Conservation (phyloP, 768 basidiomycete species). For the Leucosporidium scottii region DNA sequence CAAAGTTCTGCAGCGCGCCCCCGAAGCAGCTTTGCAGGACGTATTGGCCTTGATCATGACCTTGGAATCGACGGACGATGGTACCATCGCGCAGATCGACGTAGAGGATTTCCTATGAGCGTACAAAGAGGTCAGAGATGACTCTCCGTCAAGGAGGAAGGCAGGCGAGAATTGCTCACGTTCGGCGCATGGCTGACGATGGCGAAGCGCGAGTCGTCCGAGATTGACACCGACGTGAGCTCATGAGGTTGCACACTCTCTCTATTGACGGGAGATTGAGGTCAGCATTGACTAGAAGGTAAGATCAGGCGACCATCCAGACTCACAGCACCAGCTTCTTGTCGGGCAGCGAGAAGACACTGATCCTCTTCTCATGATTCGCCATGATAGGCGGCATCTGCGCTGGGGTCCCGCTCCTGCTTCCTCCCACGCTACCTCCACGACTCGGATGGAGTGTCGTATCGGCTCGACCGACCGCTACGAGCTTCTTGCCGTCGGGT, state of each 20-base stretch:
- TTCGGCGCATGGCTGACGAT: slow-evolving; percentile 81
- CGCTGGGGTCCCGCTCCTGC: slow-evolving; percentile 20
- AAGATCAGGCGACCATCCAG: slow-evolving; percentile 5
- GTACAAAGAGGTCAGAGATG: background rate
- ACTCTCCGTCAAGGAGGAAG: slow-evolving; percentile 11
- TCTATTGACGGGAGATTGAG: background rate
- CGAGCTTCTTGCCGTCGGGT: slow-evolving; percentile 71
- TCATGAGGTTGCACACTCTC: slow-evolving; percentile 44
- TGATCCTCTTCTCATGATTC: slow-evolving; percentile 50
- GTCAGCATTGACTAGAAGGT: background rate
- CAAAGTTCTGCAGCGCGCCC: slow-evolving; percentile 75
- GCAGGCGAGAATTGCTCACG: slow-evolving; percentile 48
- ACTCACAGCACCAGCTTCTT: slow-evolving; percentile 63
- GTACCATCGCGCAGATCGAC: slow-evolving; percentile 67
- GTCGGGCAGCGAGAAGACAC: slow-evolving; percentile 67
- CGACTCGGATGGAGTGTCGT: slow-evolving; percentile 36
- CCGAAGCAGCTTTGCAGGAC: slow-evolving; percentile 92
- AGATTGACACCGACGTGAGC: slow-evolving; percentile 53
- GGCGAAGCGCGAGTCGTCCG: slow-evolving; percentile 68
- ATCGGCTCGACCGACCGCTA: slow-evolving; percentile 60
- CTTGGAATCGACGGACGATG: slow-evolving; percentile 71
- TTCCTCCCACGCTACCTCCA: slow-evolving; percentile 33
- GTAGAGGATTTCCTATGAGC: slow-evolving; percentile 73
- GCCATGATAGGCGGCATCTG: slow-evolving; percentile 15
- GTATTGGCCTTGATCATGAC: slow-evolving; percentile 73